Evolutionary conservation across 495 filamentous ascomycete genomes (phyloP), one percentile per base, ranked within the genome.

Genomic region (Podospora conica): DNA sequence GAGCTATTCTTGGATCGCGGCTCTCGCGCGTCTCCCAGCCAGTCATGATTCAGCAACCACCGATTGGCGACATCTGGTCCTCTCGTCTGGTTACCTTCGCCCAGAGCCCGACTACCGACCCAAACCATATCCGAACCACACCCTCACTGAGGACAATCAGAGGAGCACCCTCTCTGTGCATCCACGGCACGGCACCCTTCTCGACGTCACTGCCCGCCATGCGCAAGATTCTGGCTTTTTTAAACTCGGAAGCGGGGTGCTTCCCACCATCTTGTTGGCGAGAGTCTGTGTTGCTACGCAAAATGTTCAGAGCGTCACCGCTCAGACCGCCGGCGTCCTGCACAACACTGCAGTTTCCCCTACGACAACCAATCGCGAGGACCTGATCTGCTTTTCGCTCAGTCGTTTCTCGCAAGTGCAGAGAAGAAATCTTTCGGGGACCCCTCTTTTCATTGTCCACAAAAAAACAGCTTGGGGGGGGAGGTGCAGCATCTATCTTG

Each of bases 1-100:
- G 40, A 21, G 29, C 59, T 66, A 66, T 66, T 66, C 53, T 63
- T 66, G 65, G 65, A 24, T 58, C 21, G 27, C 59, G 53, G 54
- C 28, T 21, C 54, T 25, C 15, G 9, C 40, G 27, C 24, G 20
- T 58, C 31, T 27, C n/a, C 31, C 7, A 28, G 63, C 53, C 63
- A 33, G 54, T 40, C 29, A 64, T 29, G 63, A 55, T 53, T 57
- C 18, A 48, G 18, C 54, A 53, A 64, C 63, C 63, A 54, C 54
- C 57, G 29, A 58, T 64, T 64, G 22, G 21, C 31, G 55, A 40
- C 63, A 58, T 53, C 63, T 64, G 63, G 63, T 18, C 22, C 40
- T 23, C 29, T 10, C 9, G 8, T 1, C 33, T 27, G 24, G 28
- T 28, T 10, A 21, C 53, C 53, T 25, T 23, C 63, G 24, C 21